These are phyloP conservation scores for Gleditsia sinensis DNA, from an alignment of 306 rosid species.

Conservation along the genomic window DNA sequence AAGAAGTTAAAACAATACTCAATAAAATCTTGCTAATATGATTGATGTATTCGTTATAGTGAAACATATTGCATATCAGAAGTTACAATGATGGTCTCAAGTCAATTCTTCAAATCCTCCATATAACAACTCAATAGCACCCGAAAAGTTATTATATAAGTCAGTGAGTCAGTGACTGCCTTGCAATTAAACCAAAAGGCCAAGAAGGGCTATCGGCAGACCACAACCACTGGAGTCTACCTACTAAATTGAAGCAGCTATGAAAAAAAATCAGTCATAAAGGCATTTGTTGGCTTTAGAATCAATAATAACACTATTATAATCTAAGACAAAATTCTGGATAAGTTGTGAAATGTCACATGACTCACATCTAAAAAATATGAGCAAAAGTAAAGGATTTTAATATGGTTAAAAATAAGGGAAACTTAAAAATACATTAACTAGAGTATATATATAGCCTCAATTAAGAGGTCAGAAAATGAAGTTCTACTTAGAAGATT, in stretches of 20 bases:
- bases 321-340: background rate
- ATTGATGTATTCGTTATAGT: too few relatives aligned
- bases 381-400: background rate
- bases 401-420: background rate
- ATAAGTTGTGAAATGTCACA: background rate
- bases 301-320: slow-evolving; percentile 8
- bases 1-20: too few relatives aligned
- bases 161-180: background rate
- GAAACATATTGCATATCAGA: too few relatives aligned
- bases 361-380: background rate
- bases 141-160: background rate
- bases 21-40: too few relatives aligned
- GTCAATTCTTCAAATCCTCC: background rate
- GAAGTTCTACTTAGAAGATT: background rate
- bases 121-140: background rate
- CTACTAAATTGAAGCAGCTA: background rate
- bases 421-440: background rate
- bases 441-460: slow-evolving; percentile 11
- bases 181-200: background rate
- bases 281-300: background rate
- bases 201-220: background rate
- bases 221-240: background rate
- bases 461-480: slow-evolving; percentile 4
- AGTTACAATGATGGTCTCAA: too few relatives aligned
- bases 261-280: background rate